Base-by-base conservation (phyloP, 768 basidiomycete species). In the Panus rudis region DNA sequence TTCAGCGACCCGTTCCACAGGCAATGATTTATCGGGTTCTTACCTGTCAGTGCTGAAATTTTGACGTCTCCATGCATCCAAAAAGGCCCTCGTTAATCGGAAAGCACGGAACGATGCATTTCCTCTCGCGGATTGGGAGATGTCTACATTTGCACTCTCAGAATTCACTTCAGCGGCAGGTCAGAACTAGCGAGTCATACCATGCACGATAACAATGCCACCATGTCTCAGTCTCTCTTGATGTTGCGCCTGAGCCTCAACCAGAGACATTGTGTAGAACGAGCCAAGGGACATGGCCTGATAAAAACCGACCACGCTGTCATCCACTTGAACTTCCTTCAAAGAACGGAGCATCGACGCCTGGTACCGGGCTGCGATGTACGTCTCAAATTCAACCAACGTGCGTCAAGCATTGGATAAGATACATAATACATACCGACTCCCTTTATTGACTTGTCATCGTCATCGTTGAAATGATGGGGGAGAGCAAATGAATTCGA, bases 301-400 rank as follows among this genome's bases (percentile, higher is more conserved):
- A 68, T 97, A 97, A 63, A 94, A 91, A 28, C 93, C 93, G 43
- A 96, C 84, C 25, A 92, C 78, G 51, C 82, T 90, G 64, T 94
- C 91, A 56, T 93, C 91, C 27, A 82, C 79, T 55, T 88, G 84
- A 42, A 93, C 92, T 61, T 93, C 91, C 58, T 89, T 87, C 57
- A 97, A 70, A 19, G 86, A 84, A 43, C 86, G 79, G 35, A 92
- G 69, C 88, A 92, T 89, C 45, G 81, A 75, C 26, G 75, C 70
- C 63, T 92, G 89, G 60, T 91, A 92, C 34, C 87, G 84, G 43
- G 73, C 84, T 89, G 55, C 24, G 33, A 47, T 17, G 32, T 26
- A 39, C 45, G 25, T 20, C 31, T 22, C n/a, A 13, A 11, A 45
- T 24, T 30, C 14, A 44, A 45, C 12, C 33, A 16, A 39, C 33